A percentile compares a stretch with the other conserved stretches of the same genome.
These are phyloP conservation scores for Pyricularia pennisetigena DNA, from an alignment of 2,329 filamentous ascomycete species.

Conservation along the genomic window DNA sequence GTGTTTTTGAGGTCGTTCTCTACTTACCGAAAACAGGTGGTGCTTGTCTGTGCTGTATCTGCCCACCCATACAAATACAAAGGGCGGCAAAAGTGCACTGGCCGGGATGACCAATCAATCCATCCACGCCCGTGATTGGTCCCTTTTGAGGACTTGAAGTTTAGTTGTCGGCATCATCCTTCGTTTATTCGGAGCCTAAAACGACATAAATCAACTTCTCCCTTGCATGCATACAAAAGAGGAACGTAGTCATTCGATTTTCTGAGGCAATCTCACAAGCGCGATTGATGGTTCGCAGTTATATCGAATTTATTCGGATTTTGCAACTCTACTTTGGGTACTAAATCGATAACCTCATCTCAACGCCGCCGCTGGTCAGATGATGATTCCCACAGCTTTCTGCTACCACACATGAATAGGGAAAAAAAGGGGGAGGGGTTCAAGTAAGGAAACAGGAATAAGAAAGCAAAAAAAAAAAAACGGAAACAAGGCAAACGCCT, in stretches of 20 bases:
- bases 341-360: neutral
- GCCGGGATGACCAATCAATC: neutral
- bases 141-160: neutral
- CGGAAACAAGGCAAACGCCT: neutral
- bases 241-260: too few species aligned
- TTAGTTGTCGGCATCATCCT: neutral
- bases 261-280: too few species aligned
- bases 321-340: neutral
- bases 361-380: neutral
- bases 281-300: neutral
- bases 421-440: neutral
- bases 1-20: neutral
- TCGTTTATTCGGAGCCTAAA: too few species aligned
- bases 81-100: too few species aligned
- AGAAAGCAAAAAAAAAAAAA: neutral
- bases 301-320: neutral
- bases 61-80: too few species aligned
- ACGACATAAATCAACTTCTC: too few species aligned
- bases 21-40: neutral
- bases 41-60: too few species aligned
- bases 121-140: neutral
- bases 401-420: neutral
- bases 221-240: too few species aligned
- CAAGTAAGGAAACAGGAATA: neutral
- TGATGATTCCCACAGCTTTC: neutral